Base-by-base conservation (phyloP, 164 flowering plant genomes). In the Platanus orientalis region DNA sequence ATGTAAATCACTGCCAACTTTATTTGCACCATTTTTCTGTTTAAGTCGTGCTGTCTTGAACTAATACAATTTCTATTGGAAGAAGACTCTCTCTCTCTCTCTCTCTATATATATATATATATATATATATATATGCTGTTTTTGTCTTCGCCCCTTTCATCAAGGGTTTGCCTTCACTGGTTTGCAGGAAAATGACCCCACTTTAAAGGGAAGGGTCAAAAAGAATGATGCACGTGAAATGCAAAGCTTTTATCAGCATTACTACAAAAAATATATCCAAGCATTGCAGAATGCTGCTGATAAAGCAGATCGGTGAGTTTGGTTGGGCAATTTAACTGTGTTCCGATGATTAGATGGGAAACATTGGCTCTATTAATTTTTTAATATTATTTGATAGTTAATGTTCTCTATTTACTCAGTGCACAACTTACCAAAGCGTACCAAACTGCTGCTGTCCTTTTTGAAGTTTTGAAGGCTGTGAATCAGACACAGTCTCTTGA, bases 371-470 rank as follows among this genome's bases (percentile, higher is more conserved):
- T 36, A 7, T 36, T 36, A 7, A n/a, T 40, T 2, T 29, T 17
- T 2, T 34, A 11, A 28, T 2, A 7, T 34, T 53, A 24, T 23
- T 36, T 47, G 64, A 16, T 32, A n/a, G 20, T 47, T 63, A 30
- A 51, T 42, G 42, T 21, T 7, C 42, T 67, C 28, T 21, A 2
- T 44, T 13, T 71, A 6, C 63, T 64, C 77, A 95, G 99, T 75
- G 98, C 99, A 24, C 99, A 95, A 72, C 91, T 95, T 54, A 92
- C 99, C 13, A 95, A 92, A 74, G 97, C 99, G 26, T 95, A 95
- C 63, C 99, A 95, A 76, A 95, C 98, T 54, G 99, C 99, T 42
- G 86, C 87, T 76, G 98, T 95, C 58, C 88, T 95, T 48, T 95
- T 95, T 77, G 99, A 92, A 79, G 99, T 95, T 66, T 69, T 95